These are phyloP conservation scores for Diaporthe australafricana DNA, from an alignment of 2,329 filamentous ascomycete species.

Conservation along the genomic window DNA sequence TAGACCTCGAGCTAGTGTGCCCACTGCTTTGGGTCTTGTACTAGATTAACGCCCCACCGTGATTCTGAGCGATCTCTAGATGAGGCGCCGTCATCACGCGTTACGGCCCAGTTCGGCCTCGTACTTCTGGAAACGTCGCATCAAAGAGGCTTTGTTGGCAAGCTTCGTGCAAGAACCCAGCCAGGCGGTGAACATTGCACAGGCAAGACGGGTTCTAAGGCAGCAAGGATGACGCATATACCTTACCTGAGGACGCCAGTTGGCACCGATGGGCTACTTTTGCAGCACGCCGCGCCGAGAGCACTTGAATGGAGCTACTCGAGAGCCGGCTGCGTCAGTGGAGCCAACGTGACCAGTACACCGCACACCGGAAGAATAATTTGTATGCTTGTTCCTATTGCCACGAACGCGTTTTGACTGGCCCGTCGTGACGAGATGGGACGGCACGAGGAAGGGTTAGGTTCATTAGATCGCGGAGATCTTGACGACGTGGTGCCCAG, in stretches of 20 bases:
- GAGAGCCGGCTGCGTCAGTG: constrained; percentile 5
- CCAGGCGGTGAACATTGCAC: constrained; percentile 46
- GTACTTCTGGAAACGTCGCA: constrained; percentile 32
- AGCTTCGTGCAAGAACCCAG: constrained; percentile 40
- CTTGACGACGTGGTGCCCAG: constrained; percentile 28
- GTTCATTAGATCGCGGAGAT: constrained; percentile 18
- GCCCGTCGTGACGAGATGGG: neutral
- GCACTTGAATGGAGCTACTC: constrained; percentile 9
- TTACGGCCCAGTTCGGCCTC: constrained; percentile 21
- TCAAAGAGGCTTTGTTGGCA: constrained; percentile 28
- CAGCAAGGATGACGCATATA: constrained; percentile 46
- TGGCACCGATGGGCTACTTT: constrained; percentile 12
- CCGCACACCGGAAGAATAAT: neutral
- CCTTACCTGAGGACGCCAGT: constrained; percentile 26
- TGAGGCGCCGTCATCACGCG: constrained; percentile 12
- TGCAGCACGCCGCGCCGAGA: constrained; percentile 26
- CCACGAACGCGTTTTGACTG: constrained; percentile 11
- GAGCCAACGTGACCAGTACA: constrained; percentile 7
- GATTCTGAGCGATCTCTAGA: neutral
- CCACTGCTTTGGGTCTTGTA: constrained; percentile 25
- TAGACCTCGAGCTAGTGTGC: constrained; percentile 19
- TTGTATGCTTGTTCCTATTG: neutral
- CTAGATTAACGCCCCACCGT: constrained; percentile 30
- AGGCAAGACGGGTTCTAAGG: constrained; percentile 43
- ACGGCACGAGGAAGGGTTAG: constrained; percentile 18